Conservation (phyloP, 192 early-diverging fungal species). For the Funneliformis geosporum region DNA sequence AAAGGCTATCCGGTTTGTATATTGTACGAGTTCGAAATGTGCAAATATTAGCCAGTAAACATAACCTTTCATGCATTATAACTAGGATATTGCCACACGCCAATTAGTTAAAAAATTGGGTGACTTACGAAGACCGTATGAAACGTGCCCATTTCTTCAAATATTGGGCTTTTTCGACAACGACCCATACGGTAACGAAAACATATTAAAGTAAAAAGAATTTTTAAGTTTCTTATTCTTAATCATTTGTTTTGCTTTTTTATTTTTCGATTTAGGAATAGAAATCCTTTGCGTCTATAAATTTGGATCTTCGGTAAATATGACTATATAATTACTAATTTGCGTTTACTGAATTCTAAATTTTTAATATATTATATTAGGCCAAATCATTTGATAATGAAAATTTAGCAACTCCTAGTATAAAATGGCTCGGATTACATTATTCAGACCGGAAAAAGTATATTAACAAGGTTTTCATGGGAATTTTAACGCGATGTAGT, state of each 20-base stretch:
- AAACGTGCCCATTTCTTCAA: background rate
- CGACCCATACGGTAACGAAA: background rate
- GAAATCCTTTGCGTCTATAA: constrained; percentile 33
- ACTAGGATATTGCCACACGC: background rate
- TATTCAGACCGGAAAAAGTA: background rate
- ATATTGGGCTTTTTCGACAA: background rate
- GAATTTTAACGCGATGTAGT: too few relatives aligned
- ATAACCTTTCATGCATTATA: background rate
- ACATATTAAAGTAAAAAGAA: background rate
- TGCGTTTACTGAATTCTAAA: background rate
- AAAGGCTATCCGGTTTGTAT: background rate
- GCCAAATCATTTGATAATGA: constrained; percentile 30
- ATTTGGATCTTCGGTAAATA: constrained; percentile 31
- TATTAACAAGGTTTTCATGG: too few relatives aligned
- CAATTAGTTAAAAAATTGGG: background rate
- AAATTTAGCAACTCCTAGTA: background rate
- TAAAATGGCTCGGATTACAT: background rate
- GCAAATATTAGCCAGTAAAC: background rate
- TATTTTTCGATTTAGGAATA: constrained; percentile 12
- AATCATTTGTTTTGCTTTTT: background rate
- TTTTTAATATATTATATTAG: background rate
- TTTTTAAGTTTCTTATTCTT: background rate
- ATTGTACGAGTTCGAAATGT: background rate
- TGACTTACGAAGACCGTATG: background rate
- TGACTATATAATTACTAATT: background rate